Evolutionary conservation across 352 stramenopile genomes (phyloP).

Genomic region (Phytophthora pseudosyringae): DNA sequence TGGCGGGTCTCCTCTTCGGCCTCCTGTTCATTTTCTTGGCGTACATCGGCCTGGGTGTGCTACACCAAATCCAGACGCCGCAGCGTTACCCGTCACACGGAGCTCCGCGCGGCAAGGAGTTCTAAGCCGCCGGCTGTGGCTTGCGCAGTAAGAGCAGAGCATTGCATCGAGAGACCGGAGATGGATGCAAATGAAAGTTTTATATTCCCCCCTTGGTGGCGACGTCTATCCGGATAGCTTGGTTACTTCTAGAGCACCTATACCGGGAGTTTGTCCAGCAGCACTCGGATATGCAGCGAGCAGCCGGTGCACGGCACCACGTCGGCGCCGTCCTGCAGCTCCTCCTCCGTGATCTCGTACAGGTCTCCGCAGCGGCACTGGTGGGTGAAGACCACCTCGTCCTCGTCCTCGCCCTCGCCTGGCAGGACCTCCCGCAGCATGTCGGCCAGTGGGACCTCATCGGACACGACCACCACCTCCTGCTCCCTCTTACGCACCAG

Average conservation of each 20-base stretch:
- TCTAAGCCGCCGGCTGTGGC: conserved; percentile 43
- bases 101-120: conserved; percentile 84
- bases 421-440: conserved; percentile 54
- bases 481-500: conserved; percentile 43
- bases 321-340: conserved; percentile 69
- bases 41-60: conserved; percentile 71
- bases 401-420: conserved; percentile 38
- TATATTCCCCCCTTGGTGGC: conserved; percentile 26
- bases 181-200: conserved; percentile 35
- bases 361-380: conserved; percentile 74
- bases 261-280: conserved; percentile 13
- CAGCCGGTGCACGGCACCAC: conserved; percentile 82
- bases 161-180: conserved; percentile 13
- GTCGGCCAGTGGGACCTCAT: conserved; percentile 52
- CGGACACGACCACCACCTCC: conserved; percentile 68
- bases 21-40: conserved; percentile 84
- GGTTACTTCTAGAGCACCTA: not conserved
- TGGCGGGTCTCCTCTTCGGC: conserved; percentile 76
- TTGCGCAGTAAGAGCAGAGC: conserved; percentile 4
- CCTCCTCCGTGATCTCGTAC: conserved; percentile 71
- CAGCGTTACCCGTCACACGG: conserved; percentile 72
- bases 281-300: conserved; percentile 81
- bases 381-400: conserved; percentile 65
- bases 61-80: conserved; percentile 83
- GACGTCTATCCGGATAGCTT: not conserved